Base-by-base conservation (phyloP, 306 rosid species). In the Pterocarpus santalinus region DNA sequence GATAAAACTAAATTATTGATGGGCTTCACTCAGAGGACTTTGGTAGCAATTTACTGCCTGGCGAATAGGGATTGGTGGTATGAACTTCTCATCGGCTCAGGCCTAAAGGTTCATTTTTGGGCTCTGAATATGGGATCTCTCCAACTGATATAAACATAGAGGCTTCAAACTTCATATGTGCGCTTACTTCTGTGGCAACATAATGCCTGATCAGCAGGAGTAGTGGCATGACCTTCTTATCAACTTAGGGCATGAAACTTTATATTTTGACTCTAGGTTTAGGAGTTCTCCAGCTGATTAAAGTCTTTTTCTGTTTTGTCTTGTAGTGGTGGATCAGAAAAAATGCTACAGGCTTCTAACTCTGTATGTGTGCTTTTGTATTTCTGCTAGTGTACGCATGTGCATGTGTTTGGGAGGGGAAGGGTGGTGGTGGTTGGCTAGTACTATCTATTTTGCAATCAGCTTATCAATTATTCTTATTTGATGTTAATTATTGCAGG, bases 401-500 rank as follows among this genome's bases (percentile, higher is more conserved):
- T 47, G 12, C 14, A 5, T 46, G 28, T 46, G 17, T 51, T 38
- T 64, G 69, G 5, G 35, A 9, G 15, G 7, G 46, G 8, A 30
- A 5, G 11, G 58, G 34, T 5, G 47, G 15, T 8, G 12, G 15
- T 8, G 12, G 22, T 12, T 33, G 77, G 5, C 55, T 3, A 13
- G 35, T 57, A 49, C 30, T 52, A 41, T 73, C 55, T 55, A 6
- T 33, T 33, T 58, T 58, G n/a, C 34, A 6, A 46, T 15, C 28
- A 53, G 66, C 52, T 58, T 49, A 51, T 58, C 14, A 47, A 47
- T 47, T 47, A 30, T 73, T 69, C 46, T 72, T 12, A n/a, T 68
- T 16, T n/a, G 49, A 35, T 56, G 17, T 38, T 72, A 30, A 17
- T 4, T 70, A 35, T 64, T 79, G 83, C 72, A 92, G 97, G 97